phyloP scores from a whole-genome alignment of 768 basidiomycete species.

The Infundibulicybe gibba region DNA sequence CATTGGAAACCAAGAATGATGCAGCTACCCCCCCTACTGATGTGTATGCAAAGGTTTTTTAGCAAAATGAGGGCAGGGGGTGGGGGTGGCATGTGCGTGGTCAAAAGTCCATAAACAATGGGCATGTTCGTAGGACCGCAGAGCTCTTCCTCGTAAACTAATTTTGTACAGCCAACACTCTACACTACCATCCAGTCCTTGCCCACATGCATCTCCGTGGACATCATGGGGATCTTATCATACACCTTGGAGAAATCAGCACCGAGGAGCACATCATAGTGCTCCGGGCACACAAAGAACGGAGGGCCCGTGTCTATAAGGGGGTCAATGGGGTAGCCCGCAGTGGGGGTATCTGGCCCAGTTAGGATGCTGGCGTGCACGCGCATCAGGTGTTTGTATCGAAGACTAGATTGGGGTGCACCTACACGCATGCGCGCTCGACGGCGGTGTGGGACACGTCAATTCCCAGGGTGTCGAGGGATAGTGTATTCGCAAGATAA shows the following conservation, averaged over 20 bases:
- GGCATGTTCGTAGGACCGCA: too few relatives aligned
- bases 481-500: conserved; percentile 46
- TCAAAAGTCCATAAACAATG: too few relatives aligned
- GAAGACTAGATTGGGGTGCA: conserved; percentile 7
- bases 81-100: too few relatives aligned
- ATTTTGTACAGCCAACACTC: too few relatives aligned
- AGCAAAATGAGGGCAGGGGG: too few relatives aligned
- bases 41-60: too few relatives aligned
- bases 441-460: conserved; percentile 60
- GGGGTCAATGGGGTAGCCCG: conserved; percentile 48
- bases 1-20: too few relatives aligned
- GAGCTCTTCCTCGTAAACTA: too few relatives aligned
- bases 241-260: conserved; percentile 49
- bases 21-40: too few relatives aligned
- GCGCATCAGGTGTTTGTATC: neutral
- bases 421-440: conserved; percentile 38
- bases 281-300: conserved; percentile 52
- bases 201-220: conserved; percentile 35
- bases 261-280: conserved; percentile 49
- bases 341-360: conserved; percentile 5
- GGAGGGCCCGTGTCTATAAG: conserved; percentile 52
- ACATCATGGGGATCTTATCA: conserved; percentile 46
- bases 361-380: conserved; percentile 14
- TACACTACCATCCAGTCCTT: conserved; percentile 54
- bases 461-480: conserved; percentile 44